Percentiles rank a stretch among this genome's conserved stretches.
phyloP scores from a whole-genome alignment of 1,139 yeast species.

The Suhomyces coccinellae region DNA sequence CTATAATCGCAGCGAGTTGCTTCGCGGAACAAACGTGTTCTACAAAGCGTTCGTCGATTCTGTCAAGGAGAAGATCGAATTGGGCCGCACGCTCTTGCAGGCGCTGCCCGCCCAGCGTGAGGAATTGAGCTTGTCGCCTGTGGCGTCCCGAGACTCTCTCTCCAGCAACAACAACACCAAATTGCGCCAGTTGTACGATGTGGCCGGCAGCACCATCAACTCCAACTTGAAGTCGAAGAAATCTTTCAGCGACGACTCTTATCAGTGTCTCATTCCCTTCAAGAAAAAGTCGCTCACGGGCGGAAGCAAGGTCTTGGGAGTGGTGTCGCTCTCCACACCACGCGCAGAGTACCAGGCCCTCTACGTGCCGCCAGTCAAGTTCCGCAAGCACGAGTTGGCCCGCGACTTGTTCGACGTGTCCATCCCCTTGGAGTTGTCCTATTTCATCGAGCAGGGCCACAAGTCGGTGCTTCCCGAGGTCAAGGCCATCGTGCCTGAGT shows the following conservation, averaged over 20 bases:
- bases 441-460: constrained; percentile 23
- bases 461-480: constrained; percentile 27
- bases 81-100: constrained; percentile 25
- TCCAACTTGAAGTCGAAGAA: constrained; percentile 18
- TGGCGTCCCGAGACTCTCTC: constrained; percentile 19
- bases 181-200: constrained; percentile 36
- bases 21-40: constrained; percentile 28
- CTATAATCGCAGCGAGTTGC: constrained; percentile 21
- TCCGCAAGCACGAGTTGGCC: constrained; percentile 16
- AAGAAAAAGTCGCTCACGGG: constrained; percentile 42
- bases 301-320: constrained; percentile 33
- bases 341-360: constrained; percentile 29
- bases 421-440: constrained; percentile 40
- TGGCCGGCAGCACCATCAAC: constrained; percentile 22
- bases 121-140: constrained; percentile 16
- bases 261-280: constrained; percentile 35
- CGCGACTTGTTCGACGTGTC: constrained; percentile 22
- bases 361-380: constrained; percentile 39
- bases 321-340: constrained; percentile 40
- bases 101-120: constrained; percentile 9
- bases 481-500: constrained; percentile 31
- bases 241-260: constrained; percentile 26
- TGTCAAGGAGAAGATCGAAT: constrained; percentile 31
- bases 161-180: constrained; percentile 18
- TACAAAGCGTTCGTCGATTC: constrained; percentile 41